Evolutionary conservation across 495 filamentous ascomycete genomes (phyloP).

Genomic region (Neurospora cerealis): DNA sequence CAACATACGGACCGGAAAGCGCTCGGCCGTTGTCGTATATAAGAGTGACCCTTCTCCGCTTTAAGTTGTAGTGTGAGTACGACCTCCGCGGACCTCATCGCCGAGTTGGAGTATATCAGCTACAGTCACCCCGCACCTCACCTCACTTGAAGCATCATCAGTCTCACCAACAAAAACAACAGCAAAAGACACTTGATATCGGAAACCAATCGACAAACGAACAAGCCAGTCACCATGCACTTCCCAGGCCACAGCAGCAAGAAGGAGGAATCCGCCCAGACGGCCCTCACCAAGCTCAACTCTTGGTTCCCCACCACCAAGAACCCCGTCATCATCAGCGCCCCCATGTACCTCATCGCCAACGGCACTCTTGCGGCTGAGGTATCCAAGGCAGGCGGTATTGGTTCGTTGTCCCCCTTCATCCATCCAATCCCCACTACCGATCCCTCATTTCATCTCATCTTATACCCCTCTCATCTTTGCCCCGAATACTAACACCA

Average conservation of each 20-base stretch:
- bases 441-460: neutral
- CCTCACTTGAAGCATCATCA: neutral
- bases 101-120: neutral
- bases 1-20: neutral
- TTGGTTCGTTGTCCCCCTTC: slow-evolving; percentile 30
- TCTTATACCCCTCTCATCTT: neutral
- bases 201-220: neutral
- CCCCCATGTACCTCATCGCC: slow-evolving; percentile 63
- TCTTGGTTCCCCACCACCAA: slow-evolving; percentile 48
- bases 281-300: slow-evolving; percentile 5
- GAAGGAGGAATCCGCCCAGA: neutral
- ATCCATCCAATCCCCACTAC: neutral
- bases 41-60: neutral
- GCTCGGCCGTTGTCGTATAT: neutral
- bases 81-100: neutral
- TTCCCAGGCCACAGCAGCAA: neutral
- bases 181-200: neutral
- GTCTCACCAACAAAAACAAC: neutral
- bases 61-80: neutral
- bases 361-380: slow-evolving; percentile 52
- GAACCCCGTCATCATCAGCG: slow-evolving; percentile 52
- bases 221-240: neutral
- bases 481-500: neutral
- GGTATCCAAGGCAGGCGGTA: slow-evolving; percentile 56
- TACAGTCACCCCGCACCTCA: neutral